These are phyloP conservation scores for Saccharomyces hybrid DNA, from an alignment of 1,139 yeast species.

Conservation along the genomic window DNA sequence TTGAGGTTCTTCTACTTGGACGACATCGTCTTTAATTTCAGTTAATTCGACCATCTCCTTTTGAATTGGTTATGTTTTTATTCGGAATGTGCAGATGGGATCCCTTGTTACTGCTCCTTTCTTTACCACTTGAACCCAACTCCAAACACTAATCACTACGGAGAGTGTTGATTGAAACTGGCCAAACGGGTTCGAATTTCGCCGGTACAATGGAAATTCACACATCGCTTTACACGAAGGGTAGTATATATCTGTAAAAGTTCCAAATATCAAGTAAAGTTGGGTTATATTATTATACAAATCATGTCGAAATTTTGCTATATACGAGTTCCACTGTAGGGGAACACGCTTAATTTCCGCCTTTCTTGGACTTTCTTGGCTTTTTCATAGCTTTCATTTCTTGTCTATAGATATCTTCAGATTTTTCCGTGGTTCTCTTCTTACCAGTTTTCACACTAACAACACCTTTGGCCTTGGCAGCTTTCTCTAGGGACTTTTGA, in stretches of 20 bases:
- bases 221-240: background rate
- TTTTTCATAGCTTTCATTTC: slow-evolving; percentile 64
- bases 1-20: slow-evolving; percentile 18
- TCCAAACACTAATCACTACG: background rate
- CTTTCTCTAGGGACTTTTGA: slow-evolving; percentile 48
- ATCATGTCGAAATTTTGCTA: background rate
- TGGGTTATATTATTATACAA: background rate
- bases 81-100: too few species aligned
- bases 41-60: slow-evolving; percentile 29
- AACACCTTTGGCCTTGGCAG: slow-evolving; percentile 46
- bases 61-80: too few species aligned
- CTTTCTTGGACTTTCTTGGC: slow-evolving; percentile 39
- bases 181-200: background rate
- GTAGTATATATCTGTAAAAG: background rate
- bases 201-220: background rate
- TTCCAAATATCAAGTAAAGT: background rate
- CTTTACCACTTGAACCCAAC: too few species aligned
- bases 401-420: slow-evolving; percentile 63
- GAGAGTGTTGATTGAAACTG: background rate
- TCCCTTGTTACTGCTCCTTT: too few species aligned
- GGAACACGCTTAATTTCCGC: slow-evolving; percentile 34
- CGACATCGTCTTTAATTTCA: slow-evolving; percentile 28
- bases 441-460: slow-evolving; percentile 66
- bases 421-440: slow-evolving; percentile 57
- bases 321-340: background rate